phyloP scores from a whole-genome alignment of 345 rosid genomes.

The Ailanthus altissimus region DNA sequence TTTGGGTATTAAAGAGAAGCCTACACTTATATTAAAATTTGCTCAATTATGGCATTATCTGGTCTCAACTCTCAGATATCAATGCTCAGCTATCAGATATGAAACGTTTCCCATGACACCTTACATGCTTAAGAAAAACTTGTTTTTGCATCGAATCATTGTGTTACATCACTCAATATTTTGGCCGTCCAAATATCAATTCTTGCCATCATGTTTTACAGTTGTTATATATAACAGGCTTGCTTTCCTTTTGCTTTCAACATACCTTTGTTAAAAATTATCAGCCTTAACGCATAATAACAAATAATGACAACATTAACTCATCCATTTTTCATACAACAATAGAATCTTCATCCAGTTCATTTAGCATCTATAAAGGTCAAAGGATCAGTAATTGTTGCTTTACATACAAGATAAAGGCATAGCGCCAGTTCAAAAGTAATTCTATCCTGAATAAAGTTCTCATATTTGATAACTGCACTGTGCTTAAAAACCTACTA shows the following conservation, averaged over 20 bases:
- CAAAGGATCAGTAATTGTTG: neutral
- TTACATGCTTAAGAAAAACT: neutral
- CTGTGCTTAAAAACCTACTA: neutral
- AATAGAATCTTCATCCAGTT: slow-evolving; percentile 2
- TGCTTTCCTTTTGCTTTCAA: neutral
- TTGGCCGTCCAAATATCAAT: neutral
- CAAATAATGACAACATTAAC: neutral
- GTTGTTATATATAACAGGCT: too few species aligned
- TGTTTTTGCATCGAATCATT: neutral
- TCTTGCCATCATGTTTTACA: neutral
- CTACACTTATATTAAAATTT: neutral
- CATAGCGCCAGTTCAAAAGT: neutral
- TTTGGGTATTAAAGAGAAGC: neutral
- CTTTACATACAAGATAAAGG: neutral
- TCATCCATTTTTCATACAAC: neutral
- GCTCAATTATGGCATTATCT: neutral
- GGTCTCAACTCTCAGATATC: neutral
- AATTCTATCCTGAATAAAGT: neutral
- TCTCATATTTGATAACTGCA: neutral
- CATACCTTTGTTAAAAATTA: neutral
- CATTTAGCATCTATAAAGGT: neutral
- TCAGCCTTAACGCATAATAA: neutral
- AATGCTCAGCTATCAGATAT: neutral
- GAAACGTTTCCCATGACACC: neutral
- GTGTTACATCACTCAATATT: neutral